A percentile compares a stretch with the other conserved stretches of the same genome.
Conservation (phyloP, 2,329 filamentous ascomycete genomes). For the Cadophora gregata region DNA sequence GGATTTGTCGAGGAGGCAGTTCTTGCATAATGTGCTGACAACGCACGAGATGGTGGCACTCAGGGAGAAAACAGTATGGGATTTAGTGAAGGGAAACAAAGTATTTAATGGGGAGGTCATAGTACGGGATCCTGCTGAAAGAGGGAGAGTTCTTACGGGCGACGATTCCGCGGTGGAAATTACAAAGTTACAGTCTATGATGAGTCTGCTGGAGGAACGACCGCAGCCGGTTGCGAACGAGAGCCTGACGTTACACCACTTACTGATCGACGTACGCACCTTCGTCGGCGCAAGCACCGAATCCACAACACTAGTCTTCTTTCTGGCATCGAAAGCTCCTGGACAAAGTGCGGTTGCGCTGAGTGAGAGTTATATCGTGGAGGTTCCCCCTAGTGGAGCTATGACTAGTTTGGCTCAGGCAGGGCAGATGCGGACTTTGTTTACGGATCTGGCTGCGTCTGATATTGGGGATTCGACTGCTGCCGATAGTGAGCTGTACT, state of each 20-base stretch:
- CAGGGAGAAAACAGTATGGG: slow-evolving; percentile 93
- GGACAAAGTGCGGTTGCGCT: slow-evolving; percentile 69
- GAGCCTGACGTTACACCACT: slow-evolving; percentile 75
- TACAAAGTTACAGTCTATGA: slow-evolving; percentile 89
- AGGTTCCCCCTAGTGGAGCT: slow-evolving; percentile 76
- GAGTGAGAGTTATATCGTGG: slow-evolving; percentile 83
- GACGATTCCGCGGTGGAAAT: slow-evolving; percentile 93
- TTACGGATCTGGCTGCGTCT: slow-evolving; percentile 74
- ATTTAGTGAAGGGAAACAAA: slow-evolving; percentile 92
- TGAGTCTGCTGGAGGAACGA: slow-evolving; percentile 90
- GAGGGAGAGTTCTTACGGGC: slow-evolving; percentile 85
- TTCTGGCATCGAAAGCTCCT: slow-evolving; percentile 74
- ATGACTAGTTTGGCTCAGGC: slow-evolving; percentile 69
- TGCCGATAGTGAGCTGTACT: slow-evolving; percentile 75
- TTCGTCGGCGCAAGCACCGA: slow-evolving; percentile 80
- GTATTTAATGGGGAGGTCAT: slow-evolving; percentile 93
- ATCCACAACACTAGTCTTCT: slow-evolving; percentile 76
- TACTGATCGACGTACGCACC: slow-evolving; percentile 83
- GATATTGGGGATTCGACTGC: slow-evolving; percentile 63
- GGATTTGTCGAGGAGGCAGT: slow-evolving; percentile 84
- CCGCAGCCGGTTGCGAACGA: slow-evolving; percentile 72
- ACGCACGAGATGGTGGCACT: slow-evolving; percentile 79
- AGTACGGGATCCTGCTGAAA: slow-evolving; percentile 83
- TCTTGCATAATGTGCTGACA: slow-evolving; percentile 93
- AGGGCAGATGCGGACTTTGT: slow-evolving; percentile 80